Base-by-base conservation (phyloP, 768 basidiomycete species). In the Lentinula sp. region DNA sequence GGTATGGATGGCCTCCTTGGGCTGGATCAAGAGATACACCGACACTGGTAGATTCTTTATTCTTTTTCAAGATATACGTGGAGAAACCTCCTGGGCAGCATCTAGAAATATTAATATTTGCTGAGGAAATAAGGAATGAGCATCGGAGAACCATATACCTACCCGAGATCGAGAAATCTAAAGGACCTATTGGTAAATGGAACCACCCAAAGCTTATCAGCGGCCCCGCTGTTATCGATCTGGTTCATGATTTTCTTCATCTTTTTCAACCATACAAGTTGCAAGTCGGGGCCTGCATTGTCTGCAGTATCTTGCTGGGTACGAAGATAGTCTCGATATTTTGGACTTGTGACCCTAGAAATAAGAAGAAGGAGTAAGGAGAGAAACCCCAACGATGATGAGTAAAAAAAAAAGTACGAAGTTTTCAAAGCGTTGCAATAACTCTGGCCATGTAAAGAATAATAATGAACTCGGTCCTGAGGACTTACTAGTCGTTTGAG, bases 61-160 rank as follows among this genome's bases (percentile, higher is more conserved):
- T 67, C 61, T 62, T 63, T 32, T 57, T 57, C 13, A 67, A 61
- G 37, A 67, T 60, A 46, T 67, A 67, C 7, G 64, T 61, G 9
- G 65, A 61, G 58, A 67, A 67, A 7, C 66, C 66, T 16, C 66
- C 66, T 31, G 66, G 66, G 56, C 66, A 64, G 34, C 66, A 67
- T 40, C 66, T 67, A 34, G 13, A 16, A 51, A 18, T 28, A 13
- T 9, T 39, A 51, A 18, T 28, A 13, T 9, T 39, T 39, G 37
- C 7, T 39, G 2, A 21, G 51, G 28, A 15, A 23, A 10, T 52
- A 9, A 37, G 11, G 40, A 9, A 18, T 32, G n/a, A 8, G n/a
- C n/a, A 15, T 13, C 7, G 15, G 16, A 15, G 8, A 15, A 31
- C 34, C 18, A 15, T 23, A 13, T 16, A 39, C 63, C 13, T 60